Evolutionary conservation across 2,329 filamentous ascomycete species (phyloP).

Genomic region (Microcyclosporella mali): DNA sequence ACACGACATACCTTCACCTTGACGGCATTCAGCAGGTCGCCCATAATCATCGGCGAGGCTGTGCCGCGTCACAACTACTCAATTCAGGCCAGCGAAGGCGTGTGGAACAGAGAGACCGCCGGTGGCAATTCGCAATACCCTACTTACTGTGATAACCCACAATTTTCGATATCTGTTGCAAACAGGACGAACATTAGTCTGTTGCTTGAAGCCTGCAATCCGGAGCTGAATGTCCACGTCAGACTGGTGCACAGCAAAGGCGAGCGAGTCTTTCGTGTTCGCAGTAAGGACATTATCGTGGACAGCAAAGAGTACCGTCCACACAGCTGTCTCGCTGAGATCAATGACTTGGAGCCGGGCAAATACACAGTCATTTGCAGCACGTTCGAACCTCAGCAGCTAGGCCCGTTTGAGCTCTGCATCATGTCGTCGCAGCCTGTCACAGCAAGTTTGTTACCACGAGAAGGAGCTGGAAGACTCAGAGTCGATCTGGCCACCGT

Average conservation of each 20-base stretch:
- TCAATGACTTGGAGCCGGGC: constrained; percentile 57
- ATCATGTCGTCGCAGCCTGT: constrained; percentile 60
- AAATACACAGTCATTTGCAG: constrained; percentile 84
- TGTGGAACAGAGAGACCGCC: constrained; percentile 73
- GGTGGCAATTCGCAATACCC: constrained; percentile 76
- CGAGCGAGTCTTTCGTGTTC: constrained; percentile 62
- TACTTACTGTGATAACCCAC: constrained; percentile 78
- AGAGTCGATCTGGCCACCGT: constrained; percentile 53
- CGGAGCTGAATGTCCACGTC: constrained; percentile 71
- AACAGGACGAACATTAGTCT: constrained; percentile 60
- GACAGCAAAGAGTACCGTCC: constrained; percentile 86
- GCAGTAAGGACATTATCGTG: constrained; percentile 68
- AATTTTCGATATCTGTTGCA: constrained; percentile 63
- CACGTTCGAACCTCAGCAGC: constrained; percentile 77
- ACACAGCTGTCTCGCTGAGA: constrained; percentile 66
- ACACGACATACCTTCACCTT: constrained; percentile 78
- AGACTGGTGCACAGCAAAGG: constrained; percentile 76
- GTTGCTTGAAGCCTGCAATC: constrained; percentile 61
- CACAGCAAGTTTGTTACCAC: constrained; percentile 54
- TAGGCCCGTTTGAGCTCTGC: constrained; percentile 66
- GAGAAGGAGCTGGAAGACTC: constrained; percentile 70
- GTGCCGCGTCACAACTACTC: constrained; percentile 54
- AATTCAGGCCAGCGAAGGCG: constrained; percentile 50
- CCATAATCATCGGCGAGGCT: constrained; percentile 58
- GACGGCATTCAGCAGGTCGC: constrained; percentile 66